A percentile compares a stretch with the other conserved stretches of the same genome.
Conservation (phyloP, 352 stramenopile genomes). For the Pythium periplocum region DNA sequence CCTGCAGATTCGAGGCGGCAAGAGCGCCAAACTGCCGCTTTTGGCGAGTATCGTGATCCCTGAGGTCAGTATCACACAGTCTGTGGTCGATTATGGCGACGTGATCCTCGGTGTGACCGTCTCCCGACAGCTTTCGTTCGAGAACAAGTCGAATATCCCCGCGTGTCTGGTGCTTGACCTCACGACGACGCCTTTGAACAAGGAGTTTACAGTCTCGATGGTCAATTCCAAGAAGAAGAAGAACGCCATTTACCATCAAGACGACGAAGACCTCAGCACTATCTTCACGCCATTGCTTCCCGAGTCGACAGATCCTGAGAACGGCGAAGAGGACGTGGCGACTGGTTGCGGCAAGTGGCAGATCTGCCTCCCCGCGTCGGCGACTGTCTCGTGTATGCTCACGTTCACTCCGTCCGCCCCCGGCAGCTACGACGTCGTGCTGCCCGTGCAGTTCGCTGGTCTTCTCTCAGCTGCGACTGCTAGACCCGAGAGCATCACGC, state of each 20-base stretch:
- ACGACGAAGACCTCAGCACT: constrained; percentile 72
- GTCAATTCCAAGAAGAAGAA: background rate
- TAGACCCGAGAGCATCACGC: constrained; percentile 25
- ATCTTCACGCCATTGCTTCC: constrained; percentile 65
- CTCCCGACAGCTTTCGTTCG: constrained; percentile 52
- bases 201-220: constrained; percentile 67
- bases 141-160: constrained; percentile 79
- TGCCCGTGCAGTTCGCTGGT: constrained; percentile 78
- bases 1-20: constrained; percentile 71
- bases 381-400: constrained; percentile 68
- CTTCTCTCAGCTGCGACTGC: constrained; percentile 20
- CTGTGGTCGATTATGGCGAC: constrained; percentile 65
- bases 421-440: constrained; percentile 40
- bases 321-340: constrained; percentile 6
- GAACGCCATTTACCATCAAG: constrained; percentile 14
- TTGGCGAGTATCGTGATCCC: constrained; percentile 67
- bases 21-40: constrained; percentile 61
- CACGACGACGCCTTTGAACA: constrained; percentile 18
- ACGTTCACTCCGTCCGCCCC: constrained; percentile 55
- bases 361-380: constrained; percentile 60
- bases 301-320: background rate
- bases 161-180: constrained; percentile 81
- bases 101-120: constrained; percentile 76
- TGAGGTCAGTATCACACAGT: constrained; percentile 53
- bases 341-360: constrained; percentile 54